Evolutionary conservation across 768 basidiomycete genomes (phyloP).

Genomic region (Suillus weaverae): DNA sequence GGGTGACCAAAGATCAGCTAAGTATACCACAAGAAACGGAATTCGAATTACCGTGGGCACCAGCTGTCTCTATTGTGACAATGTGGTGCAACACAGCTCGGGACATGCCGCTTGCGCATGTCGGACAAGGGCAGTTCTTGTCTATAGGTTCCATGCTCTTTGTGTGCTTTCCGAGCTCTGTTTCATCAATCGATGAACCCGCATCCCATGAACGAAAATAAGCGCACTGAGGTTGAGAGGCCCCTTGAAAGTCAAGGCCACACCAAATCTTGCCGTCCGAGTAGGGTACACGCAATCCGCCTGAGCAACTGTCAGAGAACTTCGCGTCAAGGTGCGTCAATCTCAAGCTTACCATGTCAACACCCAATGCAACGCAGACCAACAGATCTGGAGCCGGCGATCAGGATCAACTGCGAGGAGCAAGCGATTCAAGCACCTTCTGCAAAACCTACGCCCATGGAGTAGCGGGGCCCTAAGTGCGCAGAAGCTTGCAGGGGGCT

Average conservation of each 20-base stretch:
- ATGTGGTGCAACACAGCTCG: conserved; percentile 77
- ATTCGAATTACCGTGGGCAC: conserved; percentile 68
- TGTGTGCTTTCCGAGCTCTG: conserved; percentile 62
- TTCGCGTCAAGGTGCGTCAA: not conserved
- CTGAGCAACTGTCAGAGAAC: conserved; percentile 35
- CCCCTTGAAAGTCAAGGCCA: conserved; percentile 79
- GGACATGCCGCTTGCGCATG: conserved; percentile 65
- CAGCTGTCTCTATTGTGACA: conserved; percentile 76
- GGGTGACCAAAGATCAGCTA: conserved; percentile 5
- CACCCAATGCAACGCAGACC: conserved; percentile 87
- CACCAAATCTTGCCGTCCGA: conserved; percentile 87
- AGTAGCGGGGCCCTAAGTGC: conserved; percentile 75
- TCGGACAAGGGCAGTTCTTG: conserved; percentile 80
- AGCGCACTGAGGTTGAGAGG: conserved; percentile 76
- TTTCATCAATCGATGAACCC: conserved; percentile 13
- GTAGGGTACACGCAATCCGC: conserved; percentile 95
- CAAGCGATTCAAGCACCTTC: conserved; percentile 55
- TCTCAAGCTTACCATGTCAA: conserved; percentile 72
- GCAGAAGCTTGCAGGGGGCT: conserved; percentile 6
- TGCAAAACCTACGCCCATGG: conserved; percentile 92
- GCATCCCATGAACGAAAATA: not conserved
- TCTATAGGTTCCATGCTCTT: conserved; percentile 75
- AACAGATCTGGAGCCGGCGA: conserved; percentile 59
- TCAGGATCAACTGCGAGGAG: not conserved
- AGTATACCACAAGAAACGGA: conserved; percentile 14